Conservation (phyloP, 345 rosid genomes). For the Bruguiera gymnorhiza region DNA sequence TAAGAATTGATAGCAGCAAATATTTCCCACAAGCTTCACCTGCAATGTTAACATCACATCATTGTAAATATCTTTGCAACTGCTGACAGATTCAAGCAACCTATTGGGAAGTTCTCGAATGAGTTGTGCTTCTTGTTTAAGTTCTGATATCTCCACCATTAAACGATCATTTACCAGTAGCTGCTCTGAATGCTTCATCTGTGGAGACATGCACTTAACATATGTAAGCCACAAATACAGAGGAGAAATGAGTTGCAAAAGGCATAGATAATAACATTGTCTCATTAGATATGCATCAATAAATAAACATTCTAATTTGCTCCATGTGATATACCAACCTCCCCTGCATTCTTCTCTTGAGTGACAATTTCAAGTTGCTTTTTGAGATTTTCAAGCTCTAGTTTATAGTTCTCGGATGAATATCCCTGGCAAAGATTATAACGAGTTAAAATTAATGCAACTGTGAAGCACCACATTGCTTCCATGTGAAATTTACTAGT, state of each 20-base stretch:
- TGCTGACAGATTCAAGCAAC: constrained; percentile 42
- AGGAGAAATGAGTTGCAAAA: constrained; percentile 4
- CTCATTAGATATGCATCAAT: neutral
- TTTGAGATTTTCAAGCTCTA: constrained; percentile 60
- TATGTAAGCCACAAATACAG: neutral
- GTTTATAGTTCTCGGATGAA: constrained; percentile 26
- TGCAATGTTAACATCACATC: constrained; percentile 48
- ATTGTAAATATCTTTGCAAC: constrained; percentile 48
- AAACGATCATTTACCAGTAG: constrained; percentile 43
- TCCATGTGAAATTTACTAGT: neutral
- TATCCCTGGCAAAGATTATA: constrained; percentile 31
- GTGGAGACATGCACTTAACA: constrained; percentile 11
- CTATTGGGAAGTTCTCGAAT: constrained; percentile 49
- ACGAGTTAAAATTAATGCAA: neutral
- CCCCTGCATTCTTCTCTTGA: constrained; percentile 54
- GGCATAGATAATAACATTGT: neutral
- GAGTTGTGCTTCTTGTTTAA: constrained; percentile 45
- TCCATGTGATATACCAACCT: constrained; percentile 46
- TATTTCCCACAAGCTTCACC: constrained; percentile 40
- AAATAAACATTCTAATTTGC: neutral
- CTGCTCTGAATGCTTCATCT: constrained; percentile 65
- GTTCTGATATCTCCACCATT: constrained; percentile 56
- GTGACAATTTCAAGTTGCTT: constrained; percentile 50
- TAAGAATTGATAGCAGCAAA: constrained; percentile 2
- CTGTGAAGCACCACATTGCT: neutral